phyloP scores from a whole-genome alignment of 1,139 yeast genomes.

The Sugiyamaella japonica region DNA sequence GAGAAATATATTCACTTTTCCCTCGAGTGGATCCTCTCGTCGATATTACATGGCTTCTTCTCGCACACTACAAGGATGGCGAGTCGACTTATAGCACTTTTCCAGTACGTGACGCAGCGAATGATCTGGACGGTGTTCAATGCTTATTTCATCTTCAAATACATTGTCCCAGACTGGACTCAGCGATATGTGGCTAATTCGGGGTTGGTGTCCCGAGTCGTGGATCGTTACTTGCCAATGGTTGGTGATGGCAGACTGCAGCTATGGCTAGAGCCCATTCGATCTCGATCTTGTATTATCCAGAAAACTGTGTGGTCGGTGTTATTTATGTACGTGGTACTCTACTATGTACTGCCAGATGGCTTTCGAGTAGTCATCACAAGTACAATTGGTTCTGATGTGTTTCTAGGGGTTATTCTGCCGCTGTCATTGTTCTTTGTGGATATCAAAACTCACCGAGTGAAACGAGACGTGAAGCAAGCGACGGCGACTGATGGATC shows the following conservation, averaged over 20 bases:
- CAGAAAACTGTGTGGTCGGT: background rate
- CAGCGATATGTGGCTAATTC: background rate
- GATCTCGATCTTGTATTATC: background rate
- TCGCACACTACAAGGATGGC: background rate
- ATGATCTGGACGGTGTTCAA: constrained; percentile 6
- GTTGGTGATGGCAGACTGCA: background rate
- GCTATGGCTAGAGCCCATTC: background rate
- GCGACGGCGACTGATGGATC: background rate
- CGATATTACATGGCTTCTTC: background rate
- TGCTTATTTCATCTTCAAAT: constrained; percentile 4
- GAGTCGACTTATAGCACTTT: background rate
- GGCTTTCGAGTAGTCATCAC: background rate
- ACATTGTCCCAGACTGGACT: constrained; percentile 6
- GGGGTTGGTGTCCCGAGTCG: background rate
- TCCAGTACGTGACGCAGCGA: background rate
- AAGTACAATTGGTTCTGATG: background rate
- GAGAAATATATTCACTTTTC: background rate
- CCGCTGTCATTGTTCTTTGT: constrained; percentile 3
- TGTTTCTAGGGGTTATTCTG: background rate
- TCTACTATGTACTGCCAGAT: constrained; percentile 5
- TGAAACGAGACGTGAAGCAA: background rate
- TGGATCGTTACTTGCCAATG: background rate
- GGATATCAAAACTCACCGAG: constrained; percentile 2
- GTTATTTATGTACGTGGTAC: background rate
- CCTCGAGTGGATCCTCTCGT: background rate